Evolutionary conservation across 2,329 filamentous ascomycete species (phyloP), one percentile per base, ranked within the genome.

Genomic region (Hymenoscyphus infarciens): DNA sequence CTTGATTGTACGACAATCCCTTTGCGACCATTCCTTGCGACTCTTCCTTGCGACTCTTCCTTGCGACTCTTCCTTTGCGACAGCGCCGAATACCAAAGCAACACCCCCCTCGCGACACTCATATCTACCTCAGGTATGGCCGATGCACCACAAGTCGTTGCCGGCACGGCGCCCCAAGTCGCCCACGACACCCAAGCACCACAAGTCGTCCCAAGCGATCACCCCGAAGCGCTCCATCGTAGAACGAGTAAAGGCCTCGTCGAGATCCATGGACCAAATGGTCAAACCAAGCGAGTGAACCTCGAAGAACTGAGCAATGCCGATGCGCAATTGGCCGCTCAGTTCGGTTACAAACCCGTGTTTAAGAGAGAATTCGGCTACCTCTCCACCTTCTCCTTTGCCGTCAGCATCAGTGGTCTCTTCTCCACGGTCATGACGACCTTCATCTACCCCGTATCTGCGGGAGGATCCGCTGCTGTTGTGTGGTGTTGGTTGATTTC

Each of bases 401-500:
- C 83, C 58, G 80, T 86, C 69, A 81, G 78, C 68, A 83, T 86
- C 67, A 80, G 77, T 57, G 83, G 82, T 53, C 76, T 85, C 22
- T 85, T 83, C 69, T 78, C 82, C 31, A 84, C 82, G 8, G 78
- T 82, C 63, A 79, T 81, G 67, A 84, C 83, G 3, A 85, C 83
- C 35, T 82, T 83, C 68, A 76, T 75, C 13, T 83, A 81, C 68
- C 82, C 83, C 1, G 75, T 85, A 29, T 73, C 75, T 53, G 82
- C 82, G 15, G 82, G 82, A 64, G 83, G 83, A 58, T 77, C 80
- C 39, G 79, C 82, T 27, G 78, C 82, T 6, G 81, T 78, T 7
- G 78, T 86, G 4, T 86, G 83, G 83, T 84, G 80, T 71, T 86
- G 83, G 83, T 70, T 83, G 57, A 82, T 85, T 63, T 81, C 81